phyloP scores from a whole-genome alignment of 2,329 filamentous ascomycete species.

The Phialocephala sp. region DNA sequence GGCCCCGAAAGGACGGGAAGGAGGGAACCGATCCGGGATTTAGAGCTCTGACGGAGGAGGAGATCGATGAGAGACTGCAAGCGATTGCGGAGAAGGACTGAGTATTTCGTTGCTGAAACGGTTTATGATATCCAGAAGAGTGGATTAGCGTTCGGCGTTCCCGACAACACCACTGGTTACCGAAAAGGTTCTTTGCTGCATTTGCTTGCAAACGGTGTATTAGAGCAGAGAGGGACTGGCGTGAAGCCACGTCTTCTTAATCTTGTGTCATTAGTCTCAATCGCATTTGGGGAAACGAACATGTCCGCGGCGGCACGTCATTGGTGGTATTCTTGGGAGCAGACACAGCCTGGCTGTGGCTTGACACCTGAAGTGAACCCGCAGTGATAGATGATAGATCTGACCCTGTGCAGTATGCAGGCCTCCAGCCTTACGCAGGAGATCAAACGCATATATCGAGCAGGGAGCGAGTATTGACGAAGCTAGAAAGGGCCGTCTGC shows the following conservation, averaged over 20 bases:
- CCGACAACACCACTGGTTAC: constrained; percentile 27
- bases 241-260: constrained; percentile 33
- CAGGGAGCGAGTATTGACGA: constrained; percentile 28
- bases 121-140: constrained; percentile 33
- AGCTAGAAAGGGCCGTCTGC: constrained; percentile 1
- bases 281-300: constrained; percentile 22
- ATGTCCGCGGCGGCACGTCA: constrained; percentile 19
- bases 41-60: constrained; percentile 90
- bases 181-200: constrained; percentile 20
- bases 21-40: constrained; percentile 82
- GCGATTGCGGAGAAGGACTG: constrained; percentile 99
- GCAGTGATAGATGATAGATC: constrained; percentile 20
- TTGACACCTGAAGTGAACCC: constrained; percentile 30
- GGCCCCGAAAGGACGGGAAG: constrained; percentile 79
- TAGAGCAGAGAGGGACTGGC: constrained; percentile 30
- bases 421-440: constrained; percentile 25
- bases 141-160: constrained; percentile 36
- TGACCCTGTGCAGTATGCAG: constrained; percentile 31
- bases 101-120: constrained; percentile 40
- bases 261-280: constrained; percentile 35
- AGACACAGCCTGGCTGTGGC: constrained; percentile 37
- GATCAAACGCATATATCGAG: constrained; percentile 16
- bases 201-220: constrained; percentile 32
- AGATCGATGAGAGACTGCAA: constrained; percentile 98
- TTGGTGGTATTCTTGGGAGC: constrained; percentile 24